Percentiles rank a stretch among this genome's conserved stretches.
Conservation (phyloP, 495 filamentous ascomycete species). For the Apodospora peruviana region DNA sequence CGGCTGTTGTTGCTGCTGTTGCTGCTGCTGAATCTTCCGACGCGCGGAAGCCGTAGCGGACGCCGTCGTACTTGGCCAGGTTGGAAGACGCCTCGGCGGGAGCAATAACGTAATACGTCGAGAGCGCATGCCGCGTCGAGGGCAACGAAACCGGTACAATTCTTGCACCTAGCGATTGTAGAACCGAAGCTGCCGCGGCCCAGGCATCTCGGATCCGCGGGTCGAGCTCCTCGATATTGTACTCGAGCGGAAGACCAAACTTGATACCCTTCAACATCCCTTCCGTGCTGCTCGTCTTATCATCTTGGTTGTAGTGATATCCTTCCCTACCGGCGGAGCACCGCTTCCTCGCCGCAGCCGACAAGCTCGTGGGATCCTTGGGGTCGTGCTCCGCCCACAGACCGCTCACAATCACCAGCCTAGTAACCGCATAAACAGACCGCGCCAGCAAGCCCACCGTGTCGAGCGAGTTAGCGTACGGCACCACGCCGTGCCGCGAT, state of each 20-base stretch:
- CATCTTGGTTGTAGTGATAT: constrained; percentile 15
- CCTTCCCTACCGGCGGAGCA: constrained; percentile 41
- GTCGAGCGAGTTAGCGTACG: constrained; percentile 93
- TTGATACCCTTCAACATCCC: constrained; percentile 31
- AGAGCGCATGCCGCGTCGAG: constrained; percentile 74
- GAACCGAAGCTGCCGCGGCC: constrained; percentile 48
- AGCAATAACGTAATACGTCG: constrained; percentile 92
- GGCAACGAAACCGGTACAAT: constrained; percentile 77
- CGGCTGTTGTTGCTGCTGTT: constrained; percentile 17
- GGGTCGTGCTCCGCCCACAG: constrained; percentile 54
- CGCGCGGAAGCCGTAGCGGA: constrained; percentile 70
- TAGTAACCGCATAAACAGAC: constrained; percentile 40
- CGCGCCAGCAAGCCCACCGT: constrained; percentile 78
- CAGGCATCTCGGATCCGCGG: constrained; percentile 60
- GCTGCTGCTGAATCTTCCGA: constrained; percentile 11
- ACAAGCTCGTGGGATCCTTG: constrained; percentile 73
- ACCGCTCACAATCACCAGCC: constrained; percentile 48
- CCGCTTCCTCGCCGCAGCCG: constrained; percentile 45
- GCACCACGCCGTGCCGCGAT: constrained; percentile 84
- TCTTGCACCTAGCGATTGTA: constrained; percentile 59
- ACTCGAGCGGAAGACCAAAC: constrained; percentile 79
- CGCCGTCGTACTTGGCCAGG: constrained; percentile 93
- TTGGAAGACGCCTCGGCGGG: constrained; percentile 96
- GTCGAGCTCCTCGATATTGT: constrained; percentile 79
- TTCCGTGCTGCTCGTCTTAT: background rate